Evolutionary conservation across 106 monocot species (phyloP).

Genomic region (Chionographis japonica): DNA sequence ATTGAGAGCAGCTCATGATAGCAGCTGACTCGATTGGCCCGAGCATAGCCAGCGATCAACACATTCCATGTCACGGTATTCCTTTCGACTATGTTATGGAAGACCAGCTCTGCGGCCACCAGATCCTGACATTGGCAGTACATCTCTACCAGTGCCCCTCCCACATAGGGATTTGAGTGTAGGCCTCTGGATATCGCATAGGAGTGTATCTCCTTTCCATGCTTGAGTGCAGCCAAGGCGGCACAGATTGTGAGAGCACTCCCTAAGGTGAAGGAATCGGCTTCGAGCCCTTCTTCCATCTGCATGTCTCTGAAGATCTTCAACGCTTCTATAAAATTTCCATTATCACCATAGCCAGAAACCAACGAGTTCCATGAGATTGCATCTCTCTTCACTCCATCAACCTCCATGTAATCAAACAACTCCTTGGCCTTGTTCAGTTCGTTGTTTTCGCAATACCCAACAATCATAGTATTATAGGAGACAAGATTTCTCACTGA

Average conservation of each 20-base stretch:
- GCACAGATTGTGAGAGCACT: slow-evolving; percentile 37
- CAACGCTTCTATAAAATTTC: slow-evolving; percentile 19
- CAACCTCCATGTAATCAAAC: slow-evolving; percentile 37
- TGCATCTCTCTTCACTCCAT: slow-evolving; percentile 33
- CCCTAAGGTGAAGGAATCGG: slow-evolving; percentile 39
- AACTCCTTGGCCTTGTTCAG: slow-evolving; percentile 34
- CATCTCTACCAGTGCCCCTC: slow-evolving; percentile 40
- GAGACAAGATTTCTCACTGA: slow-evolving; percentile 27
- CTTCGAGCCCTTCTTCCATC: slow-evolving; percentile 22
- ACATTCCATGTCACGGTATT: slow-evolving; percentile 45
- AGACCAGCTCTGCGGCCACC: slow-evolving; percentile 19
- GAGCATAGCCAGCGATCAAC: slow-evolving; percentile 34
- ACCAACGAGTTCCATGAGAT: slow-evolving; percentile 55
- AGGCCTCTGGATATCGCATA: slow-evolving; percentile 33
- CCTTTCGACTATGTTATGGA: slow-evolving; percentile 10
- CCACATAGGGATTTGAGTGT: slow-evolving; percentile 26
- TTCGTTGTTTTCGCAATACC: slow-evolving; percentile 33
- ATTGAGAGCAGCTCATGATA: slow-evolving; percentile 16
- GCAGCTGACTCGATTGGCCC: slow-evolving; percentile 14
- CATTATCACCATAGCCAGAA: slow-evolving; percentile 40
- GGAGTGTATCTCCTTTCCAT: slow-evolving; percentile 46
- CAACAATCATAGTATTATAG: slow-evolving; percentile 48
- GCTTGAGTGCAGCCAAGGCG: slow-evolving; percentile 12
- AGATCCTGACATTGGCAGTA: slow-evolving; percentile 37
- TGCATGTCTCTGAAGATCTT: slow-evolving; percentile 36